Evolutionary conservation across 805 yeast species (phyloP).

Genomic region (Ogataea salicorniae): DNA sequence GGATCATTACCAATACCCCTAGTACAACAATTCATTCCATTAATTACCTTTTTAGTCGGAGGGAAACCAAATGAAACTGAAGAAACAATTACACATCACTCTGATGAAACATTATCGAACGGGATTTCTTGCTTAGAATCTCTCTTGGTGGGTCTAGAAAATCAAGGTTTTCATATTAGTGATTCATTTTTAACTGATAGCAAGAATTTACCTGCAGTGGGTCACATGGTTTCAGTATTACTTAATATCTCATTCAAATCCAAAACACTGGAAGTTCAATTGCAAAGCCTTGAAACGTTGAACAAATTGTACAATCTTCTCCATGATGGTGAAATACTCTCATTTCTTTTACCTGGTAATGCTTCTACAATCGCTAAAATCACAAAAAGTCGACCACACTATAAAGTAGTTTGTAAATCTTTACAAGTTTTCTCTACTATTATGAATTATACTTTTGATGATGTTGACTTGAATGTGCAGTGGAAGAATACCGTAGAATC

Average conservation of each 20-base stretch:
- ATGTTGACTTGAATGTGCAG: constrained; percentile 30
- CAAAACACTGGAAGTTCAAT: constrained; percentile 26
- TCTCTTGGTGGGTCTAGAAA: constrained; percentile 30
- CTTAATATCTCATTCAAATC: constrained; percentile 31
- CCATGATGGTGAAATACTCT: constrained; percentile 44
- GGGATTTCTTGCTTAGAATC: constrained; percentile 30
- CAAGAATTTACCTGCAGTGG: constrained; percentile 39
- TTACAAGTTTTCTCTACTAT: constrained; percentile 30
- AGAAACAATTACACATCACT: constrained; percentile 20
- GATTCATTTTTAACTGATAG: constrained; percentile 28
- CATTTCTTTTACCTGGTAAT: constrained; percentile 48
- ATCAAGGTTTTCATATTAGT: constrained; percentile 21
- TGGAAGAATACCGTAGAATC: constrained; percentile 3
- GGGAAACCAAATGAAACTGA: constrained; percentile 36
- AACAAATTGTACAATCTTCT: constrained; percentile 30
- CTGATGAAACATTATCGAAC: constrained; percentile 34
- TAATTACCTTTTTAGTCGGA: constrained; percentile 43
- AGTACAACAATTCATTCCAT: constrained; percentile 41
- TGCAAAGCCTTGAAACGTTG: constrained; percentile 32
- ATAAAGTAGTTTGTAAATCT: constrained; percentile 29
- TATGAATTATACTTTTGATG: constrained; percentile 36
- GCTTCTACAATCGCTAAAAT: constrained; percentile 41
- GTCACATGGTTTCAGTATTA: constrained; percentile 42
- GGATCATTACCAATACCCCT: constrained; percentile 34
- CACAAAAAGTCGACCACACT: constrained; percentile 32